Conservation (phyloP, 306 rosid genomes). For the Canavalia gladiata region DNA sequence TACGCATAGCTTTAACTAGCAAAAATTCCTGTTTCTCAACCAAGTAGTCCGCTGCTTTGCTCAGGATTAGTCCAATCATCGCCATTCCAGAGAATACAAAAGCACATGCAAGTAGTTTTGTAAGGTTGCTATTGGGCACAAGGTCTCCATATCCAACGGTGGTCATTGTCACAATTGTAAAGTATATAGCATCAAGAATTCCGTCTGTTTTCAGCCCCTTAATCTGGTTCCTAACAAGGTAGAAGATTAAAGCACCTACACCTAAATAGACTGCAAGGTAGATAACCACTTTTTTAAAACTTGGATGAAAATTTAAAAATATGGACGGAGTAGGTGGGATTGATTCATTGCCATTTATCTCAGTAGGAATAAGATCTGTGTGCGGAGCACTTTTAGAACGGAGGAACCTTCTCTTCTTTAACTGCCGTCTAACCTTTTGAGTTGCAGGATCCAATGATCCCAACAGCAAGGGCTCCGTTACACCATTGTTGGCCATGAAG, state of each 20-base stretch:
- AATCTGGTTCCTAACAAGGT: constrained; percentile 55
- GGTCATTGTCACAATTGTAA: constrained; percentile 64
- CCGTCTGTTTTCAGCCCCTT: constrained; percentile 53
- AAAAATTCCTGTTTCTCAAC: constrained; percentile 62
- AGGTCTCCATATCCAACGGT: constrained; percentile 70
- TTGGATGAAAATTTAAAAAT: constrained; percentile 55
- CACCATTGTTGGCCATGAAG: constrained; percentile 62
- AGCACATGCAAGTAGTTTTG: constrained; percentile 62
- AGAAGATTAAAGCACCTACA: constrained; percentile 55
- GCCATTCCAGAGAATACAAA: constrained; percentile 69
- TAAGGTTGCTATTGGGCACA: constrained; percentile 57
- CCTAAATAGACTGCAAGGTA: constrained; percentile 53
- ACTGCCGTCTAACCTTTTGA: constrained; percentile 43
- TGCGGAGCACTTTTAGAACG: constrained; percentile 70
- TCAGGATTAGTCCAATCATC: constrained; percentile 54
- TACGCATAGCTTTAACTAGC: constrained; percentile 57
- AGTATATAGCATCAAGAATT: constrained; percentile 61
- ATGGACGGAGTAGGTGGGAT: constrained; percentile 34
- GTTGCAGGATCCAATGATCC: constrained; percentile 31
- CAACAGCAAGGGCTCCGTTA: constrained; percentile 55
- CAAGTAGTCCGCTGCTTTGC: constrained; percentile 62
- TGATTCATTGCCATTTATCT: constrained; percentile 27
- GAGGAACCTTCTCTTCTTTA: constrained; percentile 53
- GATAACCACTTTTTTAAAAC: constrained; percentile 44
- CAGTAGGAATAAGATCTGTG: constrained; percentile 25